Evolutionary conservation across 495 filamentous ascomycete species (phyloP), one percentile per base, ranked within the genome.

Genomic region (Paragyromitra xinjiangensis): DNA sequence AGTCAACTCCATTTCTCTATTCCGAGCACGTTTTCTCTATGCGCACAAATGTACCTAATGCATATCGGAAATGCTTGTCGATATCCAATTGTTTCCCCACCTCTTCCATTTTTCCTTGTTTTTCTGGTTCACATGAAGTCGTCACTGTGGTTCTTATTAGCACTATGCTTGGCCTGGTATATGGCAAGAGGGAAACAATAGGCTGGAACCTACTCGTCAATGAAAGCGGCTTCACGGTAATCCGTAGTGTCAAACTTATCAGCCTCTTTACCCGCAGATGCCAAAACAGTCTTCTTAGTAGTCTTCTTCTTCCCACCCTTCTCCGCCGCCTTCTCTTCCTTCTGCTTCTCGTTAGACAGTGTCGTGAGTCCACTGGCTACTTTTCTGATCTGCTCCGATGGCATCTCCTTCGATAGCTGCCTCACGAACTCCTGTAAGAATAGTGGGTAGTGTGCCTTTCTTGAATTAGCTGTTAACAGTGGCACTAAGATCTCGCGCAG

Each of bases 281-380:
- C 90, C 42, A 99, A 86, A 19, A 89, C 90, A 51, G 92, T 88
- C 90, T 99, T 99, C 89, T 97, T 97, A 53, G 92, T 92, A 9
- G 93, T 93, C 88, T 98, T 98, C 89, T 98, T 99, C 91, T 98
- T 98, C 75, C 90, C 93, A 29, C 92, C 92, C 87, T 97, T 98
- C 78, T 97, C 94, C 3, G 93, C 90, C 12, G 90, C 88, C 87
- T 97, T 97, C 89, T 99, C 96, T 85, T 98, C 95, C 87, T 93
- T 96, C 93, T 97, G 93, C 88, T 95, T 98, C 89, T 99, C 96
- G 82, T 99, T 99, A 80, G 92, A 88, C 62, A 97, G 86, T 11
- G 92, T 91, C 24, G 94, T 95, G 81, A 98, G 84, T 39, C 89
- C 88, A 85, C 91, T 95, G 3, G 93, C 89, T 71, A 97, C 88